Evolutionary conservation across 306 rosid species (phyloP).

Genomic region (Acacia crassicarpa): DNA sequence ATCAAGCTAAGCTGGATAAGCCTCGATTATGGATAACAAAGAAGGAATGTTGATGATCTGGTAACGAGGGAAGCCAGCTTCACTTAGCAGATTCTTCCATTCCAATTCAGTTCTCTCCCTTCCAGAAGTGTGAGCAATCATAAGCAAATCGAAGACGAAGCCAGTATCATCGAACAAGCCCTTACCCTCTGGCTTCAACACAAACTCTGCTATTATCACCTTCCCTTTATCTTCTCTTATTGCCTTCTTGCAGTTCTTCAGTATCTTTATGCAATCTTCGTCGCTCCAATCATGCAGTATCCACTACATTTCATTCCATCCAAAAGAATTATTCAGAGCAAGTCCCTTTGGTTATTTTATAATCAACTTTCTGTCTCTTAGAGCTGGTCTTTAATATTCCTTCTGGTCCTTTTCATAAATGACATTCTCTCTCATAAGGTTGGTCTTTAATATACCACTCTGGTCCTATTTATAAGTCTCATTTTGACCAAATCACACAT

Average conservation of each 20-base stretch:
- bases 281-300: constrained; percentile 51
- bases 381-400: no score
- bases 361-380: no score
- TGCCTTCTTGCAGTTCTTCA: constrained; percentile 36
- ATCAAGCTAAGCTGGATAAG: neutral
- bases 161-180: constrained; percentile 25
- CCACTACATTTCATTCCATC: constrained; percentile 28
- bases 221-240: constrained; percentile 28
- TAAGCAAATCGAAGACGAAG: constrained; percentile 24
- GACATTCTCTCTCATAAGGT: no score
- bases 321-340: no score
- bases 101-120: constrained; percentile 30
- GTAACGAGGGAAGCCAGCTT: neutral
- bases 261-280: constrained; percentile 35
- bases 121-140: neutral
- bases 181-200: constrained; percentile 1
- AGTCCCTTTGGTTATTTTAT: no score
- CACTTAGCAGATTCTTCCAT: neutral
- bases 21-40: neutral
- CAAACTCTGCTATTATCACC: constrained; percentile 27
- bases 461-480: no score
- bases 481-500: no score
- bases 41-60: neutral
- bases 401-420: no score
- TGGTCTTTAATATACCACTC: no score